Base-by-base conservation (phyloP, 768 basidiomycete species). In the Termitomyces sp. region DNA sequence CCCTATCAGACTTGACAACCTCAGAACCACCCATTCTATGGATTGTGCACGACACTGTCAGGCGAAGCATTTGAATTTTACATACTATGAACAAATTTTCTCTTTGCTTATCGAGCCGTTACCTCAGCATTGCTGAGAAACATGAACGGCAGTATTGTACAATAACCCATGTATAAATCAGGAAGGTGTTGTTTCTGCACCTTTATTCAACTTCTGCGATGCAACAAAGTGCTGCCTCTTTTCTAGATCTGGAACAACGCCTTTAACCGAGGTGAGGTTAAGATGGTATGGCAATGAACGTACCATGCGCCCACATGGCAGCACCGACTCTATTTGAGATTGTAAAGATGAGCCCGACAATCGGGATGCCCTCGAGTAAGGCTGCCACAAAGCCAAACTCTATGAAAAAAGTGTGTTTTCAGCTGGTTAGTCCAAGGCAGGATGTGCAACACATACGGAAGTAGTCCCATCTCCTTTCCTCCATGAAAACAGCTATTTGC, bases 271-370 rank as follows among this genome's bases (percentile, higher is more conserved):
- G 22, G 28, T 44, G 22, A 56, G 33, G 13, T 22, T 36, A 18
- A 48, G 30, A 20, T 42, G 24, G 13, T 24, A 14, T 43, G 16
- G 4, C 18, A 42, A 45, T 28, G 32, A 26, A 70, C 73, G 22
- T 47, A 90, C 88, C 90, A 61, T 87, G 84, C 5, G 90, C 89
- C 88, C 93, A 97, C 94, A 97, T 96, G 1, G 93, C 93, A 2
- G 92, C 94, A 6, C 94, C 94, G 26, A 96, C 82, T 6, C 92
- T 80, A 68, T 96, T 95, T 0, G 92, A 94, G 18, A 96, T 77
- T 2, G 86, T 86, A 68, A 96, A 92, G 10, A 88, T 70, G 5
- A 96, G 72, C 0, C 94, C 94, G 3, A 93, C 65, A 58, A 97
- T 80, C 0, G 94, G 94, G 0, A 96, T 72, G 2, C 81, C 79